phyloP scores from a whole-genome alignment of 2,329 filamentous ascomycete species.

The Graphiopsis chlorocephala region DNA sequence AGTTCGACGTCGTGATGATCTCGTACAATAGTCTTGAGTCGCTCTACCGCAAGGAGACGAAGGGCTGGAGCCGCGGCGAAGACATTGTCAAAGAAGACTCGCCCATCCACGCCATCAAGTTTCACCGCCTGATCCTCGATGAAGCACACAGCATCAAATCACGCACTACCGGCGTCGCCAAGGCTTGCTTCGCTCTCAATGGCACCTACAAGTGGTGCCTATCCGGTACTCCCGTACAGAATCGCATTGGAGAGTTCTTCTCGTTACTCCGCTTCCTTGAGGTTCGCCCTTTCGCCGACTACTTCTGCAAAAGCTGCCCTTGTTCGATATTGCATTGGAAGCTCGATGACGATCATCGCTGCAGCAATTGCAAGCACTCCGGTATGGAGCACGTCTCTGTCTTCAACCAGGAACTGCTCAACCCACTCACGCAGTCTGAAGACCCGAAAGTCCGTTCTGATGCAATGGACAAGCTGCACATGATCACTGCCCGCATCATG shows the following conservation, averaged over 20 bases:
- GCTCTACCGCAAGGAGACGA: conserved; percentile 86
- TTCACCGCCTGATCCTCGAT: conserved; percentile 89
- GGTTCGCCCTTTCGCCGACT: conserved; percentile 83
- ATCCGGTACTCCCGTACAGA: conserved; percentile 91
- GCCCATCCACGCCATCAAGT: conserved; percentile 76
- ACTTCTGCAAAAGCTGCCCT: conserved; percentile 83
- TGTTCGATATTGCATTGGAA: conserved; percentile 84
- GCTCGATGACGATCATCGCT: conserved; percentile 68
- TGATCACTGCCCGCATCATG: conserved; percentile 94
- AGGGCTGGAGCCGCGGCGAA: conserved; percentile 79
- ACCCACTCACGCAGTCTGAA: conserved; percentile 59
- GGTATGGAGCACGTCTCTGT: conserved; percentile 70
- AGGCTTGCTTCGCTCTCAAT: conserved; percentile 88
- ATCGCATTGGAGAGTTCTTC: conserved; percentile 96
- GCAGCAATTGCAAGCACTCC: conserved; percentile 65
- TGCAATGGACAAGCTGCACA: conserved; percentile 77
- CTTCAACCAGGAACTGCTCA: conserved; percentile 93
- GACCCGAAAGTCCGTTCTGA: conserved; percentile 56
- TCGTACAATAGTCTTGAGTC: conserved; percentile 92
- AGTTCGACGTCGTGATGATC: conserved; percentile 93
- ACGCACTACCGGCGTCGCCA: conserved; percentile 85
- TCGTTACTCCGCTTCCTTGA: conserved; percentile 90
- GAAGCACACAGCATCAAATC: conserved; percentile 95
- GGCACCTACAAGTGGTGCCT: conserved; percentile 93
- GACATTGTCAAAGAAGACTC: conserved; percentile 76